Evolutionary conservation across 257 asterid genomes (phyloP), one percentile per base, ranked within the genome.

Genomic region (Capsicum pubescens): DNA sequence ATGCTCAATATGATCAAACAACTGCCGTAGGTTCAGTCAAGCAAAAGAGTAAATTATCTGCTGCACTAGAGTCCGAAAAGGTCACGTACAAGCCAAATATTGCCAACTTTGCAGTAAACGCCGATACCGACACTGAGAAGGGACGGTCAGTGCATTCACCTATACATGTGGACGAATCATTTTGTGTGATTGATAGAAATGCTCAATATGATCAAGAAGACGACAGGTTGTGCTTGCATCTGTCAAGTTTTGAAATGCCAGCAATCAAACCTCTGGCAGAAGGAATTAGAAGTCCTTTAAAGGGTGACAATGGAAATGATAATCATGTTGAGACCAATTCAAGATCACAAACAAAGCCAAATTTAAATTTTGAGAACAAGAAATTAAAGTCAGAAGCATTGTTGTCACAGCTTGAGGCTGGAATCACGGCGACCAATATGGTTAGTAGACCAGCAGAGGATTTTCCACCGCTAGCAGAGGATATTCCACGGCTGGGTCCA

Each of bases 171-270:
- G 92, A 89, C 42, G 89, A 86, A 83, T 86, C 85, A 16, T 72
- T 79, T 70, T 83, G 59, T 86, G 82, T 90, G 88, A 61, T 87
- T 11, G 66, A 83, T 61, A 82, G 89, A 83, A 88, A 85, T 39
- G 69, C 69, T 83, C 86, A 70, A 58, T 66, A 7, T 66, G 42
- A 15, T 79, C 68, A 60, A 56, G 87, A 60, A 82, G 92, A 87
- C 79, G 82, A 88, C 58, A 87, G 91, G 79, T 57, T 77, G 32
- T 52, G 56, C 74, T 88, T 87, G 76, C 80, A 39, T 72, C 69
- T 92, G 87, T 89, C 92, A 8, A 61, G 15, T 81, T 91, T 86
- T 87, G 98, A 94, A 92, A 85, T 82, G 88, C 88, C 48, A 61
- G 83, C 79, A 74, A 21, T 13, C 60, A 68, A 9, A 57, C 61